phyloP scores from a whole-genome alignment of 1,284 basidiomycete species.

The Ustilago nuda region DNA sequence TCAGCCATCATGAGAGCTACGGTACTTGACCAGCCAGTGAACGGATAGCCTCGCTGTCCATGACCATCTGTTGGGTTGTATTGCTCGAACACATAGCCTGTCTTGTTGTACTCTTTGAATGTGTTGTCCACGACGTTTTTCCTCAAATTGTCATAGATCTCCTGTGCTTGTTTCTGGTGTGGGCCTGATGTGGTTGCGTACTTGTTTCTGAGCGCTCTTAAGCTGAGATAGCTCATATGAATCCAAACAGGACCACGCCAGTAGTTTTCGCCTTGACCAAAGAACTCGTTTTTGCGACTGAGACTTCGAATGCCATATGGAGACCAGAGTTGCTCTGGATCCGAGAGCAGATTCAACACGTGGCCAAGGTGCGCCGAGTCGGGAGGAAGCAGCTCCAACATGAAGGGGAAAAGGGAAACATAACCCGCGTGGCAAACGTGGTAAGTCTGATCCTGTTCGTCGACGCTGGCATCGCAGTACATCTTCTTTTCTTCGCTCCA shows the following conservation, averaged over 20 bases:
- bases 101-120: conserved; percentile 88
- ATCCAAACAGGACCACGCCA: conserved; percentile 97
- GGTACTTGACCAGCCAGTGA: conserved; percentile 65
- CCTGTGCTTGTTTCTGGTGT: conserved; percentile 77
- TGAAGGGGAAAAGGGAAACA: conserved; percentile 90
- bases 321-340: conserved; percentile 89
- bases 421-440: conserved; percentile 92
- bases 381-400: conserved; percentile 77
- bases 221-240: conserved; percentile 91
- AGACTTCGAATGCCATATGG: conserved; percentile 87
- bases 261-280: conserved; percentile 91
- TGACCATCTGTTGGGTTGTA: conserved; percentile 86
- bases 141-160: conserved; percentile 83
- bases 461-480: conserved; percentile 90
- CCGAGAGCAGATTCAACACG: conserved; percentile 81
- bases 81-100: conserved; percentile 96
- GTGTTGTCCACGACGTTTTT: conserved; percentile 87
- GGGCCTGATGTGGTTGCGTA: conserved; percentile 85
- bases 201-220: conserved; percentile 82
- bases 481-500: conserved; percentile 89
- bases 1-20: conserved; percentile 68
- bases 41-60: conserved; percentile 78
- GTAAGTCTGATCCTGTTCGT: conserved; percentile 86
- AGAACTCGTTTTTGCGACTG: conserved; percentile 84
- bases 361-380: conserved; percentile 81